Evolutionary conservation across 169 alveolate species (phyloP).

Genomic region (Plasmodium coatneyi): DNA sequence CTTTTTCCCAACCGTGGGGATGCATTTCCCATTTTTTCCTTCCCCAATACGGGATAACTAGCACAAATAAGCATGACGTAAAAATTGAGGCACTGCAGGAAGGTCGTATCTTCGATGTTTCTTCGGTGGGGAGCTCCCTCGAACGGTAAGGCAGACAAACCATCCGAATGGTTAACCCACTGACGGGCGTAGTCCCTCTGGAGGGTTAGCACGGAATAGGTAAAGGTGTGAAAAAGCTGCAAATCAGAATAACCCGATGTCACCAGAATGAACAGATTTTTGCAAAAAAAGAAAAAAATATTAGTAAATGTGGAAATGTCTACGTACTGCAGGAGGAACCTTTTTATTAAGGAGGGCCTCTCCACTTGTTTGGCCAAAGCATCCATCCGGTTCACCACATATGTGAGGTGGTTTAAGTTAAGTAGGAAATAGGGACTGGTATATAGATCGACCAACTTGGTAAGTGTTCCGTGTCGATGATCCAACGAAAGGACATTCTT

Average conservation of each 20-base stretch:
- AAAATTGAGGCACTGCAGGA: background rate
- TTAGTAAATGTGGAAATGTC: background rate
- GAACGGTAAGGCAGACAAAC: background rate
- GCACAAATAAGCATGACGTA: background rate
- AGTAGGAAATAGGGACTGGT: background rate
- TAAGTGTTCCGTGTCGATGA: background rate
- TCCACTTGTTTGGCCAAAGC: background rate
- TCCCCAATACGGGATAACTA: background rate
- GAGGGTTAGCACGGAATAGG: background rate
- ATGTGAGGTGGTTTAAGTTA: conserved; percentile 14
- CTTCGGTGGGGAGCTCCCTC: background rate
- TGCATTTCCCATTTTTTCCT: background rate
- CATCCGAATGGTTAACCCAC: background rate
- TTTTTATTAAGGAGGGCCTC: background rate
- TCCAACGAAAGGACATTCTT: conserved; percentile 12
- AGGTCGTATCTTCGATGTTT: background rate
- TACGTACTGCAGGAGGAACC: conserved; percentile 2
- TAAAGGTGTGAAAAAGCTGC: background rate
- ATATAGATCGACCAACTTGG: background rate
- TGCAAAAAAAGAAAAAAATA: background rate
- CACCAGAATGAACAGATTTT: background rate
- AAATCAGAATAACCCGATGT: background rate
- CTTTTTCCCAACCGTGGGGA: background rate
- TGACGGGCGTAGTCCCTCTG: background rate
- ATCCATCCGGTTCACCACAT: background rate